These are phyloP conservation scores for Thelephora ganbajun DNA, from an alignment of 768 basidiomycete genomes.

Conservation along the genomic window DNA sequence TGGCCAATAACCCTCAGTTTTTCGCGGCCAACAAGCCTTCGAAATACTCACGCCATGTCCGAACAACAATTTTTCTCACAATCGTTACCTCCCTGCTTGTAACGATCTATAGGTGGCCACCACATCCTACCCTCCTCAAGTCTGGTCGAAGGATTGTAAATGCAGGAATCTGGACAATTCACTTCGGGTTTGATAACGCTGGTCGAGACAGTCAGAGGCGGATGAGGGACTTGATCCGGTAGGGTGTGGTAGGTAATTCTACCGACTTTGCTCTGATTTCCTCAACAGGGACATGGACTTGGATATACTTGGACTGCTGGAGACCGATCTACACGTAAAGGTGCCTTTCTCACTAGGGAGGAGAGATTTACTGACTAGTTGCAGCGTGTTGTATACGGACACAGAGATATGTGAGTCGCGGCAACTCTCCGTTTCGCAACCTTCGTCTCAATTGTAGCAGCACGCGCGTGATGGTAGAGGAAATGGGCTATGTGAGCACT, in stretches of 20 bases:
- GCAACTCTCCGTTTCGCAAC: not conserved
- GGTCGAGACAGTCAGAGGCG: slow-evolving; percentile 61
- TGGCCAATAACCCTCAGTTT: not conserved
- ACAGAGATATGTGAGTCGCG: slow-evolving; percentile 58
- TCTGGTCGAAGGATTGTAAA: slow-evolving; percentile 54
- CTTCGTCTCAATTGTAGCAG: slow-evolving; percentile 21
- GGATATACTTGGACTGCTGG: slow-evolving; percentile 74
- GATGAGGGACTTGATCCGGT: slow-evolving; percentile 38
- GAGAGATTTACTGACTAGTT: not conserved
- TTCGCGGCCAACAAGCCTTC: slow-evolving; percentile 5
- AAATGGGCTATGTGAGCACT: slow-evolving; percentile 59
- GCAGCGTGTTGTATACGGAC: slow-evolving; percentile 65
- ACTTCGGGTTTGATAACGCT: slow-evolving; percentile 73
- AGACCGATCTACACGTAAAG: slow-evolving; percentile 76
- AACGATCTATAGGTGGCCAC: slow-evolving; percentile 45
- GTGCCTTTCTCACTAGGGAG: not conserved
- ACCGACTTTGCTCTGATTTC: not conserved
- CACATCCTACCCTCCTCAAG: slow-evolving; percentile 28
- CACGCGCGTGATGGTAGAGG: slow-evolving; percentile 62
- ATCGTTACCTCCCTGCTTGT: slow-evolving; percentile 28
- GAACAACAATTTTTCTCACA: slow-evolving; percentile 24
- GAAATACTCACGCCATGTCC: slow-evolving; percentile 21
- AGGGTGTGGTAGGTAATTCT: not conserved
- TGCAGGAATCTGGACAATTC: slow-evolving; percentile 84
- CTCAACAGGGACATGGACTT: slow-evolving; percentile 58